phyloP scores from a whole-genome alignment of 2,329 filamentous ascomycete species.

The Sporothrix brasiliensis region DNA sequence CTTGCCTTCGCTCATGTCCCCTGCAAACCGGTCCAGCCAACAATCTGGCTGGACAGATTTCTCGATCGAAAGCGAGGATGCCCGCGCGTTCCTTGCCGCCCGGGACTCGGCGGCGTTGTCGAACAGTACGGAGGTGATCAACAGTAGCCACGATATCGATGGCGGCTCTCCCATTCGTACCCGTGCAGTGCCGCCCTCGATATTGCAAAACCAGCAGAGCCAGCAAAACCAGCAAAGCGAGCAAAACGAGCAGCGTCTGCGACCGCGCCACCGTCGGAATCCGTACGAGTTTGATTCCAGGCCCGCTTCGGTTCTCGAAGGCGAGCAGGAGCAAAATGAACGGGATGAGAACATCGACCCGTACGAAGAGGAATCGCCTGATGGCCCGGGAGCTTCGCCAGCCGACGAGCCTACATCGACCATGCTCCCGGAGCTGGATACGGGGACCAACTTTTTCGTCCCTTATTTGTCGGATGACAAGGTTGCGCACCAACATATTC shows the following conservation, averaged over 20 bases:
- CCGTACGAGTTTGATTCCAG: slow-evolving; percentile 38
- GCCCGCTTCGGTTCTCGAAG: slow-evolving; percentile 40
- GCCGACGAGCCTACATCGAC: slow-evolving; percentile 34
- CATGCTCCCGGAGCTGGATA: slow-evolving; percentile 56
- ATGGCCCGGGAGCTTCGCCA: slow-evolving; percentile 44
- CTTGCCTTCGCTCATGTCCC: slow-evolving; percentile 51
- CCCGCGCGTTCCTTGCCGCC: slow-evolving; percentile 39
- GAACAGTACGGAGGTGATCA: neutral
- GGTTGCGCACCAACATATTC: slow-evolving; percentile 33
- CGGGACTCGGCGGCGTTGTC: slow-evolving; percentile 24
- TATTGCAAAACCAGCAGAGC: neutral
- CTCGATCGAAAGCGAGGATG: slow-evolving; percentile 58
- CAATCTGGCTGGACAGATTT: slow-evolving; percentile 65
- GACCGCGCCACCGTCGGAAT: slow-evolving; percentile 3
- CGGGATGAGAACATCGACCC: slow-evolving; percentile 13
- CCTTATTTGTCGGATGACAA: slow-evolving; percentile 48
- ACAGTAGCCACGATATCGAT: slow-evolving; percentile 3
- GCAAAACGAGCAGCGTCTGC: neutral
- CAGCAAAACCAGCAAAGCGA: neutral
- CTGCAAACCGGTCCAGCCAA: slow-evolving; percentile 55
- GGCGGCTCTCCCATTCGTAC: slow-evolving; percentile 26
- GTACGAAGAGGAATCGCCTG: neutral
- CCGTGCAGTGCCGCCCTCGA: slow-evolving; percentile 20
- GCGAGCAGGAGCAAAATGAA: slow-evolving; percentile 16
- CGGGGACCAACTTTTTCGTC: slow-evolving; percentile 55